Evolutionary conservation across 768 basidiomycete genomes (phyloP).

Genomic region (Serendipita indica): DNA sequence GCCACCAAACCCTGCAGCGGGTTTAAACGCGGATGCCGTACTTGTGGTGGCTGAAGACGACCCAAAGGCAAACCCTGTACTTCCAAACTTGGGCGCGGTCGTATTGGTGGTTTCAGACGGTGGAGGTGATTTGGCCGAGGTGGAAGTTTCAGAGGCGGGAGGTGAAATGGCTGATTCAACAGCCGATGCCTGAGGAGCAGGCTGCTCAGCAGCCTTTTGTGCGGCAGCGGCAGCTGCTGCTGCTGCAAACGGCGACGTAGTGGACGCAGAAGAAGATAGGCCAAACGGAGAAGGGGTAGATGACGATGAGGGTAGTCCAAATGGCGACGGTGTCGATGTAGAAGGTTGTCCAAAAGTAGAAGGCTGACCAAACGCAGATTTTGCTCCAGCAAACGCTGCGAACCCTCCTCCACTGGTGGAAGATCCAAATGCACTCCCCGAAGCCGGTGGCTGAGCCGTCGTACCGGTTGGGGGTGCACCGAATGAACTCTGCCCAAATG

Average conservation of each 20-base stretch:
- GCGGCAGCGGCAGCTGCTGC: neutral
- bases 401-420: constrained; percentile 29
- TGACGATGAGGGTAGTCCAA: neutral
- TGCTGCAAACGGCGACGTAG: neutral
- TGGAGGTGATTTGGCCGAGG: neutral
- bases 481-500: constrained; percentile 25
- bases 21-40: neutral
- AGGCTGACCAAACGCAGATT: constrained; percentile 30
- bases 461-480: constrained; percentile 14
- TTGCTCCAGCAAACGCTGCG: constrained; percentile 33
- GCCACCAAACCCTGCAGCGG: neutral
- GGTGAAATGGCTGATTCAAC: neutral
- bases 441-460: constrained; percentile 14
- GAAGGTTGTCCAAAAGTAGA: constrained; percentile 22
- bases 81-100: neutral
- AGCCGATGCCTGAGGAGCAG: neutral
- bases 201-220: neutral
- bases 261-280: neutral
- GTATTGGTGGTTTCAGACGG: neutral
- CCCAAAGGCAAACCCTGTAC: too few species aligned
- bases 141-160: neutral
- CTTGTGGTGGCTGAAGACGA: neutral
- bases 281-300: neutral
- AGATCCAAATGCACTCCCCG: constrained; percentile 21
- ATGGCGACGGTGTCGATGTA: neutral